Base-by-base conservation (phyloP, 2,329 filamentous ascomycete species). In the Ceratocystis destructans region DNA sequence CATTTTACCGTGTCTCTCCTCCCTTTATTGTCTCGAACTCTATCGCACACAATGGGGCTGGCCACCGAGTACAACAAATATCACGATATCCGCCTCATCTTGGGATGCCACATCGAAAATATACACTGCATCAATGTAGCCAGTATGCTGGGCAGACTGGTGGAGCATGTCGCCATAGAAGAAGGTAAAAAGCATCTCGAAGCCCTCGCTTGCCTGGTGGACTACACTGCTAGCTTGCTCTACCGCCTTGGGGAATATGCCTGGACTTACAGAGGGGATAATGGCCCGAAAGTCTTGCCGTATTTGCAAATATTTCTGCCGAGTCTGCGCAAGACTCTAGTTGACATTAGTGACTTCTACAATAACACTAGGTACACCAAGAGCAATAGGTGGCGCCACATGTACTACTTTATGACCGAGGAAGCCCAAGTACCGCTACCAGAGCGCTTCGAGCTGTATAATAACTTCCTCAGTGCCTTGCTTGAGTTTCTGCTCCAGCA, bases 371-470 rank as follows among this genome's bases (percentile, higher is more conserved):
- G 75, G 3, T 69, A 79, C 53, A 75, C 76, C 20, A 79, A 77
- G 65, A 77, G 80, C 68, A 74, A 77, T 45, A 78, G 82, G 65
- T 86, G 84, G 83, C 77, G 79, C 53, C 78, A 77, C 69, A 85
- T 86, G 82, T 83, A 80, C 71, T 77, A 84, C 71, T 78, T 86
- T 77, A 78, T 77, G 6, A 76, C 79, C 28, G 81, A 85, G 71
- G 78, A 78, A 2, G 37, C 5, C 44, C 6, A 45, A 2, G 15
- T 17, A 1, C n/a, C 17, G 6, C 41, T 62, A 20, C 61, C 20
- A 10, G 1, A 12, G 20, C 61, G 61, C 33, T 62, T 62, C 12
- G 17, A 62, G 20, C n/a, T 25, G 31, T 62, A 37, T 22, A 28
- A n/a, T 5, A 15, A n/a, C 33, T 62, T 25, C 17, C 31, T 48